Base-by-base conservation (phyloP, 371 early-diverging fungal genomes). In the Circinella minor region DNA sequence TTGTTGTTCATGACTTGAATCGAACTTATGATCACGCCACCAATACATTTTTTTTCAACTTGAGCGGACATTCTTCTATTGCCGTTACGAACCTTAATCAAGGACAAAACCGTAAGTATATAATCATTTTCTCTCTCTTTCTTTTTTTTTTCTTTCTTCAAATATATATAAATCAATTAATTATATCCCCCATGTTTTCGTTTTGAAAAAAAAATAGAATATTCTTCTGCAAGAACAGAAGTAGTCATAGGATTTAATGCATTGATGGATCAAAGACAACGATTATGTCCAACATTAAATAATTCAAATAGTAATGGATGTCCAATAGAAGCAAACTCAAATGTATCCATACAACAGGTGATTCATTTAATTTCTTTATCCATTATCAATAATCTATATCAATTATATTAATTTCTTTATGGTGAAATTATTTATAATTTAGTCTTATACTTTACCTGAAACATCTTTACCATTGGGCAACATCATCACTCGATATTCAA, bases 381-480 rank as follows among this genome's bases (percentile, higher is more conserved):
- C 27, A 27, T 27, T 27, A 27, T 27, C 27, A 27, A 27, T 27
- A 27, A 27, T 1, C 27, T 27, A 27, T 27, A 27, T 27, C 27
- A 0, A 27, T 27, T 27, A 27, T 27, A 27, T 27, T 27, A 27
- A 27, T 2, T 27, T 2, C 27, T 27, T 27, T 27, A 27, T 27
- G 27, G 27, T 27, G 27, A 39, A 10, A 18, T 38, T 64, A 38
- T 47, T 65, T 51, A 37, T 61, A 27, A 27, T 51, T 17, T 47
- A 77, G 78, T 55, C 59, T 13, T 36, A 74, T 27, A 59, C 13
- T 5, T 4, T 77, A 36, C 78, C 74, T 4, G 47, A 38, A 36
- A 74, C 66, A 9, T 62, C 64, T 5, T 43, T 77, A 49, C 83
- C 83, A 47, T 68, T 83, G 60, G 81, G 72, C 15, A 81, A 83